Evolutionary conservation across 306 rosid genomes (phyloP).

Genomic region (Vigna unguiculata): DNA sequence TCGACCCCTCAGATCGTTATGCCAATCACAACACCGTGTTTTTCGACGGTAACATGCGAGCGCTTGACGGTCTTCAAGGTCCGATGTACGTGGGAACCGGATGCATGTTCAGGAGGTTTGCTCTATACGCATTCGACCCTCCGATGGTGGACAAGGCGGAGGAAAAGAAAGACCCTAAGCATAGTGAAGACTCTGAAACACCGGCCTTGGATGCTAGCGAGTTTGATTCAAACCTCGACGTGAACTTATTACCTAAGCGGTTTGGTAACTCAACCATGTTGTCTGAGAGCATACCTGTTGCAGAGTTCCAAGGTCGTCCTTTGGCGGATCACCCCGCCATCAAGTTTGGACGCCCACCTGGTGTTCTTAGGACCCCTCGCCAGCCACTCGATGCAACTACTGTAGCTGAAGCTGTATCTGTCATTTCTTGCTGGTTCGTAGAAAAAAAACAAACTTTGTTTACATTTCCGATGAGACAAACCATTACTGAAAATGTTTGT

Average conservation of each 20-base stretch:
- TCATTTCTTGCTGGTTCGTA: not conserved
- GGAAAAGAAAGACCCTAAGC: not conserved
- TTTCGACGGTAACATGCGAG: slow-evolving; percentile 1
- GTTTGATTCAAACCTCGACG: not conserved
- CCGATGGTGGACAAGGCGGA: not conserved
- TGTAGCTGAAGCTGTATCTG: not conserved
- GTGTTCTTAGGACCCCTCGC: not conserved
- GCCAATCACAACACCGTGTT: not conserved
- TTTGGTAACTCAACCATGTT: not conserved
- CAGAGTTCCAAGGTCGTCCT: slow-evolving; percentile 15
- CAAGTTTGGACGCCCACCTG: not conserved
- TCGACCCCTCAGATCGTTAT: not conserved
- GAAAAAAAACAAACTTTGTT: too few relatives aligned
- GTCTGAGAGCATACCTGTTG: not conserved
- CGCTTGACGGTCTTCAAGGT: not conserved
- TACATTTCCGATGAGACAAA: too few relatives aligned
- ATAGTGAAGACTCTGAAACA: not conserved
- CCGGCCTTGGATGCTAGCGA: not conserved
- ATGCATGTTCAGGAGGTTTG: slow-evolving; percentile 2
- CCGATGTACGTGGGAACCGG: slow-evolving; percentile 1
- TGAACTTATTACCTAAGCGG: not conserved
- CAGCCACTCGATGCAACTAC: not conserved
- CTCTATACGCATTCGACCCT: not conserved
- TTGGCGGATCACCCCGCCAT: not conserved
- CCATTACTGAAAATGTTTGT: not conserved